A percentile compares a stretch with the other conserved stretches of the same genome.
These are phyloP conservation scores for Gossypium gossypioides DNA, from an alignment of 441 rosid genomes.

Conservation along the genomic window DNA sequence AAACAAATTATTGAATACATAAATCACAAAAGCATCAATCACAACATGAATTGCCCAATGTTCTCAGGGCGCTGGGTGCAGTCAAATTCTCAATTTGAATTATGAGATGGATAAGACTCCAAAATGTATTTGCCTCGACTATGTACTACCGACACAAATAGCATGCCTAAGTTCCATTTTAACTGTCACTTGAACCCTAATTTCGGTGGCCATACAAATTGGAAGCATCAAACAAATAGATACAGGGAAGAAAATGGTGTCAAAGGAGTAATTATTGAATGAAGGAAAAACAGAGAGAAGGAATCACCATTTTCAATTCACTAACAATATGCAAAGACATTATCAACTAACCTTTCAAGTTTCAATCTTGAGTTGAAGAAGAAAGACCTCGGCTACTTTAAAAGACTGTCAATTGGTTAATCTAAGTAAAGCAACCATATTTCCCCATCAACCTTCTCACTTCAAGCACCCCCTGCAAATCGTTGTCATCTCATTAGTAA, in stretches of 20 bases:
- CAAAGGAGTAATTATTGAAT: neutral
- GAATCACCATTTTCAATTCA: neutral
- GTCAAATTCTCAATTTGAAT: neutral
- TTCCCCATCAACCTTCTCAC: neutral
- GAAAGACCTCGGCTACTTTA: neutral
- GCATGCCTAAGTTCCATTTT: neutral
- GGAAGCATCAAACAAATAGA: neutral
- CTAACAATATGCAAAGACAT: neutral
- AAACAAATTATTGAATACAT: neutral
- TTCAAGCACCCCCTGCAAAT: neutral
- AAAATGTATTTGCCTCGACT: neutral
- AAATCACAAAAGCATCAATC: neutral
- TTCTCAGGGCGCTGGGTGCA: neutral
- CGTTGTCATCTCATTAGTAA: neutral
- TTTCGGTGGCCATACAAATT: neutral
- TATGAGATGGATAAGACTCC: neutral
- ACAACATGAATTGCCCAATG: neutral
- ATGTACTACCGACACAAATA: neutral
- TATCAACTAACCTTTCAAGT: conserved; percentile 7
- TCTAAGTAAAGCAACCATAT: neutral
- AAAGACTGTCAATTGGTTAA: neutral
- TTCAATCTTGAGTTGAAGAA: neutral
- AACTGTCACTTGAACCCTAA: neutral
- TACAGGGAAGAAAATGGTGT: neutral
- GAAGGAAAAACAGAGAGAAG: neutral